Conservation (phyloP, 305 asterid genomes). For the Fraxinus nigra region DNA sequence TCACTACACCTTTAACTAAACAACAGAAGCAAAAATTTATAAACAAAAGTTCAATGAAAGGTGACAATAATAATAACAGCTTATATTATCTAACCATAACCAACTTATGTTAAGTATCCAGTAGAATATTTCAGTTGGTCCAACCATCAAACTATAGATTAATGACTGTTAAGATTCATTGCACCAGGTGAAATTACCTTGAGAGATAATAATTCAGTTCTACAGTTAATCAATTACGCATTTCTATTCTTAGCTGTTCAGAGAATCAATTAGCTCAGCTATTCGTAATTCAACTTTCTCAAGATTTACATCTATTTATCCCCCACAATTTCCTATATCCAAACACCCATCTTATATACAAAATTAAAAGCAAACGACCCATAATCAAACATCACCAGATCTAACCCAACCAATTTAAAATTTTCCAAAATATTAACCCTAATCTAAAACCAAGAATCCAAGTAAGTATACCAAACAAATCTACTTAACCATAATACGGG, state of each 20-base stretch:
- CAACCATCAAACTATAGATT: background rate
- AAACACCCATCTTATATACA: background rate
- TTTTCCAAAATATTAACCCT: background rate
- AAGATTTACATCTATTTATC: constrained; percentile 28
- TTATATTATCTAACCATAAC: background rate
- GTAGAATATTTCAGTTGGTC: background rate
- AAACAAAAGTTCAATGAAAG: background rate
- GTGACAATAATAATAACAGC: background rate
- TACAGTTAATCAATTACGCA: background rate
- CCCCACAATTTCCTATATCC: background rate
- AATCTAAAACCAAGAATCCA: constrained; percentile 22
- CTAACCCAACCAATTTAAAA: constrained; percentile 21
- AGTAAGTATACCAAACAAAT: background rate
- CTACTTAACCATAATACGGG: background rate
- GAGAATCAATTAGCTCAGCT: constrained; percentile 20
- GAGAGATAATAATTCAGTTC: constrained; percentile 4
- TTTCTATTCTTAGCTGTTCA: background rate
- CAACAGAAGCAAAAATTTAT: background rate
- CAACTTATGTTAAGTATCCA: background rate
- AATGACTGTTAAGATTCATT: background rate
- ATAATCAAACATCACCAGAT: constrained; percentile 13
- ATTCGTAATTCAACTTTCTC: constrained; percentile 8
- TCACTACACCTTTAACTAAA: background rate
- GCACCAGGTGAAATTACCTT: background rate
- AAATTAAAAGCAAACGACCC: background rate